Evolutionary conservation across 2,329 filamentous ascomycete species (phyloP), one percentile per base, ranked within the genome.

Genomic region (Colletotrichum theobromicola): DNA sequence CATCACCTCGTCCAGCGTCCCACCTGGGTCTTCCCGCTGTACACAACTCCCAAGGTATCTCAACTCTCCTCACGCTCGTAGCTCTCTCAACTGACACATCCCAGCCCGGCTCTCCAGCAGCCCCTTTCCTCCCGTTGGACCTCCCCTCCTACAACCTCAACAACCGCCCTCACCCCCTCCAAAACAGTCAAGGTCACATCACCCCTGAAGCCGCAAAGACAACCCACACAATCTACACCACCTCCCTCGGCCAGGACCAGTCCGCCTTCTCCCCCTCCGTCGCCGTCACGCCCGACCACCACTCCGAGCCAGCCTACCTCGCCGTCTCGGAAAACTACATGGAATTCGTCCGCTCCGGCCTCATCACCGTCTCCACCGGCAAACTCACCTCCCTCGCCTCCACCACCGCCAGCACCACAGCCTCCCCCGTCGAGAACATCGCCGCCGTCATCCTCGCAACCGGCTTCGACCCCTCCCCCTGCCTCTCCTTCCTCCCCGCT

Each of bases 381-480:
- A 88, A 87, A 55, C 79, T 90, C 0, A 78, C 83, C 0, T 82
- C 79, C 0, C 67, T 89, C 5, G 77, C 74, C 0, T 86, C 79
- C 18, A 80, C 77, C n/a, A 82, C 81, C 2, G 87, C 81, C 10
- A 85, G 76, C 0, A 74, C 79, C 0, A 75, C 79, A 13, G 77
- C 82, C 4, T 77, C 80, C 32, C 21, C 62, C 28, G 10, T 95
- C 4, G 80, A 88, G 0, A 85, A 93, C 64, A 83, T 96, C 34
- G 90, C 89, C 1, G 93, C 92, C 0, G 87, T 97, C 13, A 87
- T 97, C 2, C 87, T 95, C 21, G 94, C 94, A 0, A 96, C 94
- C 0, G 95, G 95, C 2, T 97, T 94, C 80, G 90, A 92, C 7
- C 88, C 93, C 0, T 88, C 90, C 1, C 84, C 88, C 0, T 92